Evolutionary conservation across 2,329 filamentous ascomycete species (phyloP), one percentile per base, ranked within the genome.

Genomic region (Fusarium nanum): DNA sequence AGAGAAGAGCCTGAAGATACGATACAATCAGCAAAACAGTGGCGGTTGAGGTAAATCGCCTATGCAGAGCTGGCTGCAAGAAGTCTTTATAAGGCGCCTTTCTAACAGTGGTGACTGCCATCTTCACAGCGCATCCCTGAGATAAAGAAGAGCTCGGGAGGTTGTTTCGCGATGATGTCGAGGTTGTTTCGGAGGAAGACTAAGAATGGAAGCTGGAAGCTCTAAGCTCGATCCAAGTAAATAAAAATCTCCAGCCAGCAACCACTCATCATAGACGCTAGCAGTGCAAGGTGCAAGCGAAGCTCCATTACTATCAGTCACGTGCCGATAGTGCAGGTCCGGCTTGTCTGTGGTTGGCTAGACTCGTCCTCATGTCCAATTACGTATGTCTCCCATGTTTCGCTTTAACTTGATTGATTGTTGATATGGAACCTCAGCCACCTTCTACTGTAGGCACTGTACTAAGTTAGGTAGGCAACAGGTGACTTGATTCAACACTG

Each of bases 61-160:
- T 87, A 80, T 98, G 95, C 70, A 98, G 84, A 55, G 92, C 91
- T 52, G 95, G 94, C 67, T 95, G 97, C 73, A 98, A 83, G 80
- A 97, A 97, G 83, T 97, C 93, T 84, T 93, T 92, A 82, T 97
- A 97, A 50, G 87, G 84, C 75, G 84, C 82, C 77, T 79, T 87
- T 85, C 84, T 89, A 82, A 83, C 85, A 78, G 81, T 83, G 76
- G 81, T 80, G 76, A 78, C 79, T 75, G 86, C 83, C 86, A 88
- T 88, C 52, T 77, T 82, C 75, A 79, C 80, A 78, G 80, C 76
- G 78, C 82, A 84, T 85, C 79, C 76, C 82, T 81, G 56, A 58
- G 78, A 76, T 54, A 25, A 58, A 76, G 52, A 49, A 64, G 30
- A 49, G 59, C 64, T 61, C 30, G 47, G 45, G 60, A 37, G 16